Evolutionary conservation across 2,329 filamentous ascomycete genomes (phyloP), one percentile per base, ranked within the genome.

Genomic region (Arthrocladium fulminans): DNA sequence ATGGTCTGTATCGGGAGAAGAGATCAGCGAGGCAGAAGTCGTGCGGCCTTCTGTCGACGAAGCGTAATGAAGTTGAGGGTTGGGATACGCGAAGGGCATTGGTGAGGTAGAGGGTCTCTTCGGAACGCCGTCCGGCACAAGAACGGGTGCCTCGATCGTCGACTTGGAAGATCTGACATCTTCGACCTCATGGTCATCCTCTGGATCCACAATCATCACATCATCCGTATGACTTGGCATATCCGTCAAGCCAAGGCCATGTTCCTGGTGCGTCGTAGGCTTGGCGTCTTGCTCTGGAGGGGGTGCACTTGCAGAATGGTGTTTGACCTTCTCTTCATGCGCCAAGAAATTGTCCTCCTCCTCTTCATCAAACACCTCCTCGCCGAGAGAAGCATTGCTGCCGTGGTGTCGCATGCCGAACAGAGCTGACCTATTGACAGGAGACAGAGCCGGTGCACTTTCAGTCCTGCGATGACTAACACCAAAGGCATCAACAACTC

Each of bases 341-440:
- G 68, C 69, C 20, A 72, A 54, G 49, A 72, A 72, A 8, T 67
- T 69, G 57, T 73, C 70, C 50, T 73, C 71, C 51, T 73, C 71
- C 52, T 74, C 70, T 54, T 74, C 71, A 40, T 73, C 68, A 49
- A 73, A 72, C 3, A 73, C 71, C 54, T 73, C 71, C 4, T 67
- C 66, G 42, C 68, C 65, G 44, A 72, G 58, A 1, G 63, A 59
- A 6, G 65, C 57, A 35, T 61, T 64, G 22, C 64, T 68, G 12
- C 63, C 62, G 23, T 72, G 57, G 6, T 68, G 64, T 38, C 60
- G 59, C 19, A 62, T 59, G 20, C 59, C 59, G 37, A 73, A 62
- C 32, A 47, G 23, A 32, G 60, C 58, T 48, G 61, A 65, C 42
- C 69, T 67, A 53, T 73, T 70, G 48, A 73, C 66, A 4, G 71